These are phyloP conservation scores for Nemania sp. DNA, from an alignment of 2,329 filamentous ascomycete genomes.

Conservation along the genomic window DNA sequence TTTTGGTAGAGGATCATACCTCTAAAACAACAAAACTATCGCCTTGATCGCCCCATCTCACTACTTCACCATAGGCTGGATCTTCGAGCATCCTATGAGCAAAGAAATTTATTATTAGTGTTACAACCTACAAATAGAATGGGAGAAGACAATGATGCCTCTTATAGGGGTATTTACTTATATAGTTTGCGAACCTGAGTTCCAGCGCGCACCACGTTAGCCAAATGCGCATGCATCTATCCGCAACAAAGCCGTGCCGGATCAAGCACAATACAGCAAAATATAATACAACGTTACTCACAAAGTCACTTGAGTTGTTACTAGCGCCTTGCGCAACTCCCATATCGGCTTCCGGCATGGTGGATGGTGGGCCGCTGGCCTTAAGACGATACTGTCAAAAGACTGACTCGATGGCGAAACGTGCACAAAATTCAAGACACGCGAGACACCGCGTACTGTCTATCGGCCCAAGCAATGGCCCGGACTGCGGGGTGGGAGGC, in stretches of 20 bases:
- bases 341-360: slow-evolving; percentile 45
- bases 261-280: slow-evolving; percentile 9
- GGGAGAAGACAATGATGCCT: slow-evolving; percentile 15
- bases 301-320: slow-evolving; percentile 95
- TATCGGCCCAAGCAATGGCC: not conserved
- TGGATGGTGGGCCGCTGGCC: slow-evolving; percentile 29
- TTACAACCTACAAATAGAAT: not conserved
- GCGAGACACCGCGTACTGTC: slow-evolving; percentile 6
- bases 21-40: slow-evolving; percentile 97
- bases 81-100: slow-evolving; percentile 87
- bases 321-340: slow-evolving; percentile 46
- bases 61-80: slow-evolving; percentile 86
- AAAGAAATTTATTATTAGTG: slow-evolving; percentile 39
- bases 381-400: slow-evolving; percentile 7
- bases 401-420: slow-evolving; percentile 13
- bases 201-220: slow-evolving; percentile 33
- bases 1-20: slow-evolving; percentile 56
- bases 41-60: slow-evolving; percentile 92
- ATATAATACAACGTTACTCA: slow-evolving; percentile 54
- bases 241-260: slow-evolving; percentile 28
- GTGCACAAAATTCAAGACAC: slow-evolving; percentile 16
- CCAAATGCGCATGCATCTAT: slow-evolving; percentile 30
- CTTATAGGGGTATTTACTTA: slow-evolving; percentile 65
- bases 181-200: slow-evolving; percentile 92
- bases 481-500: slow-evolving; percentile 13